These are phyloP conservation scores for Neurospora hispaniola DNA, from an alignment of 495 filamentous ascomycete species.

Conservation along the genomic window DNA sequence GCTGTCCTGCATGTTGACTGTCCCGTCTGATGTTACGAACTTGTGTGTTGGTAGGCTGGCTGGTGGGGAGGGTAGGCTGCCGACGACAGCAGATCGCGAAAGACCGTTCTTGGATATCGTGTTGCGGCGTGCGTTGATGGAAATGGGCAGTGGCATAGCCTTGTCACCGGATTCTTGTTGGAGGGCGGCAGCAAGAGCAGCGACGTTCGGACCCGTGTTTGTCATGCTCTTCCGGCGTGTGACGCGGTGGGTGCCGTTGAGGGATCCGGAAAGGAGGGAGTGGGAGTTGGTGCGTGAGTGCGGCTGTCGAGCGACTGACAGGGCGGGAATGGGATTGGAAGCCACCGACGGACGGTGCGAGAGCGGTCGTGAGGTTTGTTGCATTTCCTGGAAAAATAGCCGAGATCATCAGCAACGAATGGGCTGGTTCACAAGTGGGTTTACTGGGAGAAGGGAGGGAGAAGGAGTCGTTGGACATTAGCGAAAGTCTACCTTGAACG, in stretches of 20 bases:
- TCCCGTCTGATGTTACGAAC: constrained; percentile 28
- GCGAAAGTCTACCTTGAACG: constrained; percentile 37
- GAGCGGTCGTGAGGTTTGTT: constrained; percentile 37
- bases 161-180: constrained; percentile 52
- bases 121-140: constrained; percentile 36
- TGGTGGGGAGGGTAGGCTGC: constrained; percentile 49
- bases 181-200: constrained; percentile 60
- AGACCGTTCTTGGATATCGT: constrained; percentile 39
- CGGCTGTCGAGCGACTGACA: constrained; percentile 36
- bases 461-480: constrained; percentile 16
- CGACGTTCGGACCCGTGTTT: constrained; percentile 56
- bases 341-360: constrained; percentile 39
- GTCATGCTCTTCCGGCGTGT: constrained; percentile 91
- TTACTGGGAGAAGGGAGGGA: constrained; percentile 14
- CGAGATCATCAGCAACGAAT: constrained; percentile 29
- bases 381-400: constrained; percentile 35
- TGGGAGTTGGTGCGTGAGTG: constrained; percentile 71
- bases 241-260: constrained; percentile 74
- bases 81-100: constrained; percentile 33
- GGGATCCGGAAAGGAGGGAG: constrained; percentile 55
- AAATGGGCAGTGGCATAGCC: constrained; percentile 41
- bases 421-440: constrained; percentile 1
- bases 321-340: constrained; percentile 26
- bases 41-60: constrained; percentile 35
- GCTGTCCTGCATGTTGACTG: constrained; percentile 37